Conservation (phyloP, 1,284 basidiomycete species). For the Phaffia rhodozyma region DNA sequence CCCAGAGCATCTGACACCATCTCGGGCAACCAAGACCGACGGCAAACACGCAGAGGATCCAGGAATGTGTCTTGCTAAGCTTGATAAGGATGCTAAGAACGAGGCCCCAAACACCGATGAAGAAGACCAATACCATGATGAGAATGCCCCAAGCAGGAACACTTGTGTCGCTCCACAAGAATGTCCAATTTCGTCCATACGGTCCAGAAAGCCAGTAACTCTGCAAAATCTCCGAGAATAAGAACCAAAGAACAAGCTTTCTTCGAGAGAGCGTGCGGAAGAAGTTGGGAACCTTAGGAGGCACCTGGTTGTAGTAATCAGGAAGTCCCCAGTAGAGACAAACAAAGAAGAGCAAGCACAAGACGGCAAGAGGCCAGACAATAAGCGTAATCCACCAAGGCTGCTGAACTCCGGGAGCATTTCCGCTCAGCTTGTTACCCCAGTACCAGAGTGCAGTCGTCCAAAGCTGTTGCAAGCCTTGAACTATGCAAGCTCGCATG, state of each 20-base stretch:
- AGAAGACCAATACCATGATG: constrained; percentile 67
- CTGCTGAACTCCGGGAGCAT: constrained; percentile 15
- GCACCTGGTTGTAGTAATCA: constrained; percentile 54
- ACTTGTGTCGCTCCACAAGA: constrained; percentile 66
- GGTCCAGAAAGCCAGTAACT: constrained; percentile 72
- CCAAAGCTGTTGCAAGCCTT: constrained; percentile 87
- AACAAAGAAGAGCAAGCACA: constrained; percentile 64
- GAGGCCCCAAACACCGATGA: constrained; percentile 68
- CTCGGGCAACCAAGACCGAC: constrained; percentile 80
- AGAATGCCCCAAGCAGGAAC: constrained; percentile 72
- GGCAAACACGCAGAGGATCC: constrained; percentile 83
- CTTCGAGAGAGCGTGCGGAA: constrained; percentile 71
- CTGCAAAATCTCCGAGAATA: constrained; percentile 58
- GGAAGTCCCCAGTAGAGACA: constrained; percentile 73
- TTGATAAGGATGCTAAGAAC: constrained; percentile 63
- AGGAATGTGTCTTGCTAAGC: constrained; percentile 83
- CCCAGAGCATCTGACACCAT: constrained; percentile 66
- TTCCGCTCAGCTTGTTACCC: constrained; percentile 54
- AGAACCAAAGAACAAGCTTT: constrained; percentile 85
- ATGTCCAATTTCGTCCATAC: constrained; percentile 82
- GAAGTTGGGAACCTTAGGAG: constrained; percentile 85
- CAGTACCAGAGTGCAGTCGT: constrained; percentile 80
- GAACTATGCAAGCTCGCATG: constrained; percentile 73
- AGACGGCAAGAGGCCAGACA: constrained; percentile 65
- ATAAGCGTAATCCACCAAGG: constrained; percentile 75